Conservation (phyloP, 2,329 filamentous ascomycete genomes). For the Hirsutella thompsonii region DNA sequence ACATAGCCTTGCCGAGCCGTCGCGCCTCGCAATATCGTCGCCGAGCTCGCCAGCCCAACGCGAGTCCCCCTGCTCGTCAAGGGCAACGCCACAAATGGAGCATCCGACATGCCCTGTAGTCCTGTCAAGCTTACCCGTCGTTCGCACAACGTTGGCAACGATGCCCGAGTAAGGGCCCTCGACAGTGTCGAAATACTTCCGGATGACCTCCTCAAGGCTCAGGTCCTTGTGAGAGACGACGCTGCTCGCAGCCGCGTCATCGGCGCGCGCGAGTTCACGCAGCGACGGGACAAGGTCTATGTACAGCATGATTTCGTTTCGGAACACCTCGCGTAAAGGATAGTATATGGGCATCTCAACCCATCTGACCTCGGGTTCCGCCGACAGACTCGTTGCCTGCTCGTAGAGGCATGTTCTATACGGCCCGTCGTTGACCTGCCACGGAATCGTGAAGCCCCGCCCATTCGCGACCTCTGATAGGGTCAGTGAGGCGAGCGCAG, state of each 20-base stretch:
- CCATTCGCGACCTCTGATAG: constrained; percentile 86
- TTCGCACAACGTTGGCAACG: constrained; percentile 90
- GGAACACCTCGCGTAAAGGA: constrained; percentile 73
- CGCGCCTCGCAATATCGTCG: constrained; percentile 17
- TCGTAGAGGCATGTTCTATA: constrained; percentile 21
- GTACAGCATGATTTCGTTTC: constrained; percentile 65
- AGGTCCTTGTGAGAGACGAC: constrained; percentile 59
- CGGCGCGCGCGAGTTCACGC: constrained; percentile 29
- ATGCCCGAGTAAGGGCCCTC: constrained; percentile 81
- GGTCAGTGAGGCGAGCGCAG: constrained; percentile 72
- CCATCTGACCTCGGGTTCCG: constrained; percentile 6
- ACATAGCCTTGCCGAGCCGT: constrained; percentile 36
- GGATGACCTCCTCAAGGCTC: constrained; percentile 85
- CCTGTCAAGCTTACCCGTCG: constrained; percentile 65
- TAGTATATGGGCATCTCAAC: constrained; percentile 47
- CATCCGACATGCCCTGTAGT: constrained; percentile 34
- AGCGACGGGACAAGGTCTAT: constrained; percentile 41
- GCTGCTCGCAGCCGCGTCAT: constrained; percentile 14
- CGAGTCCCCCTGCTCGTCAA: constrained; percentile 50
- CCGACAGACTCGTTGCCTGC: constrained; percentile 9
- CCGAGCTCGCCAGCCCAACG: constrained; percentile 51
- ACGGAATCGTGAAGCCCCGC: constrained; percentile 70
- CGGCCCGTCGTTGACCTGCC: constrained; percentile 66
- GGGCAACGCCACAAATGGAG: constrained; percentile 54
- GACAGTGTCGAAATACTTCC: constrained; percentile 69